Base-by-base conservation (phyloP, 805 yeast species). In the Schwanniomyces sp. region DNA sequence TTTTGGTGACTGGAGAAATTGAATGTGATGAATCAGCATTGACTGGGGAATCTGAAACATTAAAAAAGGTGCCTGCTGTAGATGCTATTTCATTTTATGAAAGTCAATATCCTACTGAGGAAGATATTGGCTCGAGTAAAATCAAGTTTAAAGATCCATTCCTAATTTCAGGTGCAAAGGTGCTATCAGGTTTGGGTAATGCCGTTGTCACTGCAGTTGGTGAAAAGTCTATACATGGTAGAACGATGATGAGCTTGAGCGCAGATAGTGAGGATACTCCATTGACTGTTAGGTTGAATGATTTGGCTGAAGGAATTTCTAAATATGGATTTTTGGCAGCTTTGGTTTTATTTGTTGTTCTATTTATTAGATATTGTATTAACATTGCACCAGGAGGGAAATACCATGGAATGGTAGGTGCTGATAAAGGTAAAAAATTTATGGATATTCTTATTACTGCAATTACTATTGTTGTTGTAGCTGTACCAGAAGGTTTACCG, bases 401-500 rank as follows among this genome's bases (percentile, higher is more conserved):
- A 24, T 77, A 74, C 48, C 62, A 78, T 50, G 63, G 66, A 41
- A 48, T 78, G 6, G 64, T 80, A 0, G 69, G 88, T 6, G 80
- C 96, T 7, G 80, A 84, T 59, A 91, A 91, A 70, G 97, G 96
- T 54, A 82, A 88, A 46, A 79, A 79, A 54, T 91, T 91, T 56
- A 74, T 94, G 72, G 85, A 89, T 58, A 88, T 92, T 47, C 75
- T 94, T 50, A 94, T 94, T 59, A 89, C 94, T 21, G 86, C 98
- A 0, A 87, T 94, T 50, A 91, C 99, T 0, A 80, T 94, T 56
- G 84, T 94, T 26, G 99, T 92, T 12, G 99, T 94, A 43, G 99
- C 99, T 0, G 96, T 94, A n/a, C 99, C 99, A 3, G 99, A 94
- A 70, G 99, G 99, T 52, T 78, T 94, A 48, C 99, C 99, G 1